phyloP scores from a whole-genome alignment of 2,329 filamentous ascomycete species.

The Colletotrichum falcatum region DNA sequence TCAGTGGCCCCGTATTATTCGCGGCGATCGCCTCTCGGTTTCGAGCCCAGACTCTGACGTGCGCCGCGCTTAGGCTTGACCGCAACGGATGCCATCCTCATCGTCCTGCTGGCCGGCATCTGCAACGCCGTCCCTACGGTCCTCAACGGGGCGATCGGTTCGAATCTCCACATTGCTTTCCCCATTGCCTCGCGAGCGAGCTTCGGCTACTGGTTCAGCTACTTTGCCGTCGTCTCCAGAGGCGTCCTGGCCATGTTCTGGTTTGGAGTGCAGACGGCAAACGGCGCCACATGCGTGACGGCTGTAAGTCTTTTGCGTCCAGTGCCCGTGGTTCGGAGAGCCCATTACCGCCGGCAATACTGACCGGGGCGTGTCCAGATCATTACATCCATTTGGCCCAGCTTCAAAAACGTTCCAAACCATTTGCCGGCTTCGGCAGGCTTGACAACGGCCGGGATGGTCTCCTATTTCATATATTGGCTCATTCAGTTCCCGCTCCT shows the following conservation, averaged over 20 bases:
- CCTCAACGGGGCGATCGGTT: slow-evolving; percentile 55
- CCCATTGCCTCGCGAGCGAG: slow-evolving; percentile 57
- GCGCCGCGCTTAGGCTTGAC: slow-evolving; percentile 47
- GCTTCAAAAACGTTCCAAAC: slow-evolving; percentile 53
- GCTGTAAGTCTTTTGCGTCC: slow-evolving; percentile 3
- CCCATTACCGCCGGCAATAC: background rate
- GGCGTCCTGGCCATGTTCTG: slow-evolving; percentile 58
- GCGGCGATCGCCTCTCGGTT: background rate
- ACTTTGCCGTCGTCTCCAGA: slow-evolving; percentile 54
- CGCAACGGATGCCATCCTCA: slow-evolving; percentile 60
- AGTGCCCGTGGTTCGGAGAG: background rate
- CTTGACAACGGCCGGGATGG: slow-evolving; percentile 51
- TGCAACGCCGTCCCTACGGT: slow-evolving; percentile 60
- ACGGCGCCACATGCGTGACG: slow-evolving; percentile 45
- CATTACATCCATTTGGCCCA: slow-evolving; percentile 57
- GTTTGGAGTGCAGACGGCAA: slow-evolving; percentile 52
- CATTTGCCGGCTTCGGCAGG: slow-evolving; percentile 51
- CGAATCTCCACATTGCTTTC: slow-evolving; percentile 51
- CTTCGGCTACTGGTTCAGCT: slow-evolving; percentile 53
- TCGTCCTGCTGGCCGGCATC: slow-evolving; percentile 60
- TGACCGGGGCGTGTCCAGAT: slow-evolving; percentile 9
- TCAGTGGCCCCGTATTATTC: background rate
- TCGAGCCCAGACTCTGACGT: background rate
- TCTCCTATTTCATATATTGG: slow-evolving; percentile 61
- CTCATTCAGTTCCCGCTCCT: slow-evolving; percentile 57